Base-by-base conservation (phyloP, 495 filamentous ascomycete genomes). In the Talaromyces borbonicus region DNA sequence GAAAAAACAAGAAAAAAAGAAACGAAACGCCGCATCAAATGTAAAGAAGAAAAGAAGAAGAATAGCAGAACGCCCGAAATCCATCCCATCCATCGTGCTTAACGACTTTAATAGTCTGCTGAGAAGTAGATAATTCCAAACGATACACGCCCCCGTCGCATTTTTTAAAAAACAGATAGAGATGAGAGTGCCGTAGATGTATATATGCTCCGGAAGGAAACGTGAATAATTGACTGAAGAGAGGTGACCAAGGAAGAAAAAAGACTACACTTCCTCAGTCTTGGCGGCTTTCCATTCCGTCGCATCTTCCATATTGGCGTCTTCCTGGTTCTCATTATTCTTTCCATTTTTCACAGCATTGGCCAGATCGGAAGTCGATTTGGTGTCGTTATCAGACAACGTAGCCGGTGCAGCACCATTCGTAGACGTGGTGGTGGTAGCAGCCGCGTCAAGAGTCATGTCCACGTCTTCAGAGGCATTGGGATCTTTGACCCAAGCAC, bases 401-500 rank as follows among this genome's bases (percentile, higher is more conserved):
- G n/a, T n/a, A n/a, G n/a, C n/a, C n/a, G n/a, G n/a, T n/a, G n/a
- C n/a, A n/a, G n/a, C n/a, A n/a, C n/a, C n/a, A n/a, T 43, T 50
- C 9, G 14, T 7, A 11, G 37, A 18, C 19, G 49, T 33, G 15
- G 18, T 24, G 6, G 26, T 4, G 16, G 18, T 38, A 8, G 50
- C 48, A 35, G 43, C 19, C 4, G 58, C 39, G 3, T 26, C 42
- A 24, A 54, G 49, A 9, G 24, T 50, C 41, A 32, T 44, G 2
- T 60, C 54, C 11, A 32, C 25, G 23, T 30, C 33, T 7, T 29
- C 35, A 32, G 43, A 4, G 29, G 16, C 48, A 47, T 36, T 44
- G 1, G 58, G 46, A 1, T 64, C 67, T 40, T 63, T 59, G 40
- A 72, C 43, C 65, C 64, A 70, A 4, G 61, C 62, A 5, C 66